phyloP scores from a whole-genome alignment of 2,329 filamentous ascomycete species.

The Mycocentrospora acerina region DNA sequence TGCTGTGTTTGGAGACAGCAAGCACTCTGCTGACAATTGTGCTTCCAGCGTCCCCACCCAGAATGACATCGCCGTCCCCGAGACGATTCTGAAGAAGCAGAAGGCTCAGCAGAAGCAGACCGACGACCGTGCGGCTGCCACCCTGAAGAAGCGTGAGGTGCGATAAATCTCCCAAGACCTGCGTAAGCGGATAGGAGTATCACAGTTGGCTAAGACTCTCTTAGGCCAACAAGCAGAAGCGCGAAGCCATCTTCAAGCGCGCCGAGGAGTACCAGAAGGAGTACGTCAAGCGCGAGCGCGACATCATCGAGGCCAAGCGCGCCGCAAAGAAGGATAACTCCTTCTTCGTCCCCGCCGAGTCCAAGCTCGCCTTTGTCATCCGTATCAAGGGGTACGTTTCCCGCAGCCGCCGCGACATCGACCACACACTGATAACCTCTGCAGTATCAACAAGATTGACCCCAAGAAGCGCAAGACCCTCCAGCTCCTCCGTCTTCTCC shows the following conservation, averaged over 20 bases:
- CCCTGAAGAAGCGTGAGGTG: constrained; percentile 93
- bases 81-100: constrained; percentile 99
- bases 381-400: constrained; percentile 89
- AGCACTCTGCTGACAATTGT: not conserved
- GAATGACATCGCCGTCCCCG: constrained; percentile 95
- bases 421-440: constrained; percentile 6
- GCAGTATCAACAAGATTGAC: constrained; percentile 99
- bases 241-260: constrained; percentile 98
- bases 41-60: constrained; percentile 74
- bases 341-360: constrained; percentile 93
- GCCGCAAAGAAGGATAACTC: constrained; percentile 88
- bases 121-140: constrained; percentile 77
- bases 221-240: constrained; percentile 99
- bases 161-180: constrained; percentile 59
- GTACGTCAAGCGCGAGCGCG: constrained; percentile 94
- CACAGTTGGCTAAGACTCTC: constrained; percentile 45
- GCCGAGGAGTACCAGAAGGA: constrained; percentile 99
- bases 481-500: constrained; percentile 97
- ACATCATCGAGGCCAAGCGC: constrained; percentile 93
- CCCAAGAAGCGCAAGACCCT: constrained; percentile 99
- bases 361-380: constrained; percentile 96
- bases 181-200: constrained; percentile 39
- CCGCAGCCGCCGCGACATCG: too few relatives aligned
- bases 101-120: constrained; percentile 99
- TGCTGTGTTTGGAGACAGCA: not conserved